These are phyloP conservation scores for Yamagishiella unicocca DNA, from an alignment of 139 green algal species.

Conservation along the genomic window DNA sequence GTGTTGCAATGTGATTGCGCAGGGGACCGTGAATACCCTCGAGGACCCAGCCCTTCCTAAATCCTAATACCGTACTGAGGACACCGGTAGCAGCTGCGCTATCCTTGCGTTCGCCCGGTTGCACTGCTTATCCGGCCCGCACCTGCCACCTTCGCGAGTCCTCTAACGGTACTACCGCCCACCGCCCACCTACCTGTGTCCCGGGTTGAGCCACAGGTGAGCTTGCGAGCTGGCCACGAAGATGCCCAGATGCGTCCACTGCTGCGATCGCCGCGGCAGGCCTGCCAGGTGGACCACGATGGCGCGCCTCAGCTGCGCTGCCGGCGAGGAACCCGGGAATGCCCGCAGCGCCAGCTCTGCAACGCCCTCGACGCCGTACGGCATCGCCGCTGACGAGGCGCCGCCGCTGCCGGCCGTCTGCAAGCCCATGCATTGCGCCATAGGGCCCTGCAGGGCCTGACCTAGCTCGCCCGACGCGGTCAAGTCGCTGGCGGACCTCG, in stretches of 20 bases:
- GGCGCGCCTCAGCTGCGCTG: slow-evolving; percentile 18
- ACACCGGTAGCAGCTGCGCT: no score
- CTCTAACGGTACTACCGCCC: no score
- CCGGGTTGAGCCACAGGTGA: slow-evolving; percentile 30
- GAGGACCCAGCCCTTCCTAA: no score
- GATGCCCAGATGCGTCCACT: slow-evolving; percentile 26
- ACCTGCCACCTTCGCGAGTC: no score
- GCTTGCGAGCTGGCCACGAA: slow-evolving; percentile 7
- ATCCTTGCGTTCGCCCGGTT: no score
- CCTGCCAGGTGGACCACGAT: slow-evolving; percentile 19
- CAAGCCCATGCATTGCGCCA: no score
- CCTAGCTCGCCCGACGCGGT: no score
- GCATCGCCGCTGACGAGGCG: neutral
- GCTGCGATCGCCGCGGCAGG: slow-evolving; percentile 11
- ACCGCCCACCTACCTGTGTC: neutral
- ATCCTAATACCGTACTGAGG: no score
- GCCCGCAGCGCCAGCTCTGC: slow-evolving; percentile 27
- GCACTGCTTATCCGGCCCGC: no score
- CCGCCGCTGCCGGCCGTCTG: neutral
- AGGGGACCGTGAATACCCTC: no score
- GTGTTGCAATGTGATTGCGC: no score
- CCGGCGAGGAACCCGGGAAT: slow-evolving; percentile 24
- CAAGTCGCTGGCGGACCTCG: neutral
- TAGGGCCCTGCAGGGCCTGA: no score
- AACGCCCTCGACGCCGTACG: slow-evolving; percentile 5